Conservation (phyloP, 2,329 filamentous ascomycete species). For the Penicillium sp. region DNA sequence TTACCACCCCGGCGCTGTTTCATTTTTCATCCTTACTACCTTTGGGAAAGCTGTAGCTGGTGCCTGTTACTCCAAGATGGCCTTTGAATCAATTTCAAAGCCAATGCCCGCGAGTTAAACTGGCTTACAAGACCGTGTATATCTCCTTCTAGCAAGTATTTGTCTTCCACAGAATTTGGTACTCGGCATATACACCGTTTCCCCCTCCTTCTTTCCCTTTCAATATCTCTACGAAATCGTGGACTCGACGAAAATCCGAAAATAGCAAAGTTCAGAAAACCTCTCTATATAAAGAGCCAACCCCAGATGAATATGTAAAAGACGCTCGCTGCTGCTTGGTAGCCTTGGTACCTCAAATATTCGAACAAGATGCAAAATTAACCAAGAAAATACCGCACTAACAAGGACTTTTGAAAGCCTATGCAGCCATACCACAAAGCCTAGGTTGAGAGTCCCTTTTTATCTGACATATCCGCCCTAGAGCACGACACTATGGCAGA, state of each 20-base stretch:
- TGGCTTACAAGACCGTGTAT: not conserved
- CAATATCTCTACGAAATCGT: not conserved
- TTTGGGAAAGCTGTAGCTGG: no score
- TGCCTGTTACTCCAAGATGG: no score
- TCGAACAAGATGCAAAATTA: conserved; percentile 1
- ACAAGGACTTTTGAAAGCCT: not conserved
- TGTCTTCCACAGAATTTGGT: not conserved
- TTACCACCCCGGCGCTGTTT: not conserved
- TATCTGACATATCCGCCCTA: conserved; percentile 10
- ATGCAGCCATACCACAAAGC: not conserved
- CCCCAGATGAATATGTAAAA: conserved; percentile 3
- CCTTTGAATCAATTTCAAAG: no score
- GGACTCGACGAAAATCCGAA: not conserved
- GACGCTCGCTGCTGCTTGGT: not conserved
- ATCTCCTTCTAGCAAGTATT: not conserved
- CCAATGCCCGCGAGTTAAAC: no score
- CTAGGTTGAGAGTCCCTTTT: not conserved
- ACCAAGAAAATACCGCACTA: not conserved
- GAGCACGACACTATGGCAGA: conserved; percentile 14
- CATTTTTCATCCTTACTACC: not conserved
- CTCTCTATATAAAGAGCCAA: conserved; percentile 1
- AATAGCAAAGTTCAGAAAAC: not conserved
- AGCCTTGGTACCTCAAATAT: not conserved
- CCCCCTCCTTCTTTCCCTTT: not conserved
- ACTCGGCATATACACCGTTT: not conserved